Evolutionary conservation across 1,284 basidiomycete species (phyloP), one percentile per base, ranked within the genome.

Genomic region (Pholiota adiposa): DNA sequence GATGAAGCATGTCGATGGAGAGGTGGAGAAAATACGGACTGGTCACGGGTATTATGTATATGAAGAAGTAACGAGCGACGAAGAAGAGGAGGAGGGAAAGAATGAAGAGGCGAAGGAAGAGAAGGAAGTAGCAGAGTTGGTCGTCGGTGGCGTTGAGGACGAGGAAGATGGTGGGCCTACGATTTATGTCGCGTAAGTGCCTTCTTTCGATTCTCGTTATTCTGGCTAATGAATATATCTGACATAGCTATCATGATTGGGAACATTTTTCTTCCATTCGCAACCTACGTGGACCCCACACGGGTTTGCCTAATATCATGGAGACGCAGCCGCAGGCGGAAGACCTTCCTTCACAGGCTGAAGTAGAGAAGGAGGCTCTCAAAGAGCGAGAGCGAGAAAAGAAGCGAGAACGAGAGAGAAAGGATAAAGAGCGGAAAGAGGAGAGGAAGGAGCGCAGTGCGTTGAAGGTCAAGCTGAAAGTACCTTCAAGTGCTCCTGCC

Each of bases 241-340:
- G 27, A 23, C 41, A 16, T 67, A 93, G 91, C 33, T 95, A 95
- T 70, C 91, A 96, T 70, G 92, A 94, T 68, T 96, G 92, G 93
- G 93, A 96, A 70, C 94, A 96, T 72, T 96, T 96, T 71, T 94
- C 92, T n/a, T 93, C 91, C 19, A 90, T 96, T 54, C 89, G 94
- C 40, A 95, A 92, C 72, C 76, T 94, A 33, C 81, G 81, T n/a
- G 94, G 94, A 2, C 94, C 94, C 0, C 93, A 96, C 69, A 77
- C 83, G 0, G 94, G 93, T 5, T 76, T 89, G 4, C 94, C 94
- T 3, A 77, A 79, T 56, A 86, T 95, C 11, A 73, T 77, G 49
- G 91, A 94, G 72, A 74, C 79, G 1, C 73, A 79, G 12, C 75
- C 70, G 2, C 73, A 70, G 57, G 67, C 67, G 43, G 62, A 54